Percentiles rank a stretch among this genome's conserved stretches.
These are phyloP conservation scores for Beauveria brongniartii DNA, from an alignment of 2,329 filamentous ascomycete genomes.

Conservation along the genomic window DNA sequence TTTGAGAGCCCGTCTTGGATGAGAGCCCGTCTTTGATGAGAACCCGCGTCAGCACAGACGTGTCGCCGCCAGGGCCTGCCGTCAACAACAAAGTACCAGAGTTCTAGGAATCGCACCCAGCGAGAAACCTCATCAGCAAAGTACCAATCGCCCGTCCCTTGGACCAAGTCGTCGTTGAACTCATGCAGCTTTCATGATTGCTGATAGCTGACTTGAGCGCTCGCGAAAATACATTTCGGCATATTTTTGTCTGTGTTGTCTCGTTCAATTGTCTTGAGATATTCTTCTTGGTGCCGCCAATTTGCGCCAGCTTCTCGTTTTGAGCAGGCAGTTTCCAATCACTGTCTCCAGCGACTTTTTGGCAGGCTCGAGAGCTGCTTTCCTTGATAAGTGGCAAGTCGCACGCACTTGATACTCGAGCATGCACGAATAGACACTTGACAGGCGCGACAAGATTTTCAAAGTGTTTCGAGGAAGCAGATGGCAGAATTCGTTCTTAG, in stretches of 20 bases:
- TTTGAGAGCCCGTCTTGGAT: neutral
- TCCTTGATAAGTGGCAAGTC: neutral
- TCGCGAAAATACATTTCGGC: neutral
- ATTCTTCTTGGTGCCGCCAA: neutral
- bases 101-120: neutral
- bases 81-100: neutral
- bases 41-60: neutral
- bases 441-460: neutral
- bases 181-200: neutral
- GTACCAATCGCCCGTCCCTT: slow-evolving; percentile 4
- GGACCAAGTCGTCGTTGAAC: neutral
- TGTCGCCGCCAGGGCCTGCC: neutral
- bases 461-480: neutral
- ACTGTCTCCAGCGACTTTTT: neutral
- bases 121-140: neutral
- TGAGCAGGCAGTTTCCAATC: too few species aligned
- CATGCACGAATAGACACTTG: neutral
- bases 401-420: slow-evolving; percentile 1
- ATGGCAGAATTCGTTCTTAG: neutral
- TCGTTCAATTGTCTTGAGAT: neutral
- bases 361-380: neutral
- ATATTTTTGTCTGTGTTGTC: neutral
- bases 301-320: neutral
- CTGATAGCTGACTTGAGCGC: neutral
- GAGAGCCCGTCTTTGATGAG: neutral